Base-by-base conservation (phyloP, 2,329 filamentous ascomycete genomes). In the Hypoxylon rubiginosum region DNA sequence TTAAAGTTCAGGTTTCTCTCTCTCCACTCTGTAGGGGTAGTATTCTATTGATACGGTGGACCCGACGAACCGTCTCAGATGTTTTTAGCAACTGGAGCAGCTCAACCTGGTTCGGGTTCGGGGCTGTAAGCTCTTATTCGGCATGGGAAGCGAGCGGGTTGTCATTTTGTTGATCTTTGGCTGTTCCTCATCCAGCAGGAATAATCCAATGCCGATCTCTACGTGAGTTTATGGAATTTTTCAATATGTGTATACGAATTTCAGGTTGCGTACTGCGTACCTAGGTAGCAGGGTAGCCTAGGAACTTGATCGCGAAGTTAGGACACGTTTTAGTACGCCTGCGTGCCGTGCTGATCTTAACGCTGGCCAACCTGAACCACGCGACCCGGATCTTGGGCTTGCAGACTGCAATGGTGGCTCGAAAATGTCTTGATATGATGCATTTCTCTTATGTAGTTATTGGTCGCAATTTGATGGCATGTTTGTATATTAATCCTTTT, bases 11-110 rank as follows among this genome's bases (percentile, higher is more conserved):
- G 9, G 9, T 10, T 4, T 41, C 36, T 41, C 32, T 49, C 28
- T 39, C 57, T 26, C 62, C 54, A 65, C 62, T 51, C 28, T 48
- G 32, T 41, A 28, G 43, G 61, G 58, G 13, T 8, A 9, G 28
- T 53, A 34, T 52, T 55, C 17, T 24, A 39, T 21, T 15, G 1
- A n/a, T 13, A 50, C 21, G 17, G 58, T 62, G 55, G 59, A 43
- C 57, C 59, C 54, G 48, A 17, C 28, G 53, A 54, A 45, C 58
- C 45, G 67, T 68, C 65, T 70, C 67, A 68, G 62, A 58, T 54
- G 56, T 52, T 67, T 62, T 59, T 65, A 65, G 61, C 48, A 65
- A 63, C 55, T 50, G 49, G 58, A 63, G 24, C 19, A 17, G 21
- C 41, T 21, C n/a, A 48, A 43, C 48, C 19, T n/a, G 54, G n/a